Percentiles rank a stretch among this genome's conserved stretches.
phyloP scores from a whole-genome alignment of 495 filamentous ascomycete genomes.

The Hapsidospora chrysogenum region DNA sequence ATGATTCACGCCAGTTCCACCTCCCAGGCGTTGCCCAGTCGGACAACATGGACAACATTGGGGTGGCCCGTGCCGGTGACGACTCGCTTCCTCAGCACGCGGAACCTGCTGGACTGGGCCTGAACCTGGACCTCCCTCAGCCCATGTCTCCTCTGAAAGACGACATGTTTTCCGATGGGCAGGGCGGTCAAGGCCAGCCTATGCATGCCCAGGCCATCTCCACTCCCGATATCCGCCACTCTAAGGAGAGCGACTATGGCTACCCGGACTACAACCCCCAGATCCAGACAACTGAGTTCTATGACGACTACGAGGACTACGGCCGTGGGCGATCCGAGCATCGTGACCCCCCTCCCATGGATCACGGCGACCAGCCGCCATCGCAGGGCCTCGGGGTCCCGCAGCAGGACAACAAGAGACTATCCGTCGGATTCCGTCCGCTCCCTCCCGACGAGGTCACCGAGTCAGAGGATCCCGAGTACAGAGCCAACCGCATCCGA shows the following conservation, averaged over 20 bases:
- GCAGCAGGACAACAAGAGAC: conserved; percentile 47
- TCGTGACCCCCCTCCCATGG: conserved; percentile 18
- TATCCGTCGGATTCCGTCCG: conserved; percentile 85
- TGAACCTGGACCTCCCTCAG: neutral
- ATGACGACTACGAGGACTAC: neutral
- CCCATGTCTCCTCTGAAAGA: neutral
- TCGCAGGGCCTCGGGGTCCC: conserved; percentile 29
- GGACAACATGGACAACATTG: neutral
- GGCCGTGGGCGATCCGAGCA: conserved; percentile 15
- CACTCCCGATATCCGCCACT: no score
- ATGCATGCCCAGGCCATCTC: no score
- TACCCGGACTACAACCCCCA: neutral
- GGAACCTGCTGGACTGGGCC: neutral
- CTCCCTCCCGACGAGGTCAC: conserved; percentile 60
- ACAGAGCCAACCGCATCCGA: conserved; percentile 86
- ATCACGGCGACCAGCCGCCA: conserved; percentile 11
- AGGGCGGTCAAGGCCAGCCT: no score
- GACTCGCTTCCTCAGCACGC: neutral
- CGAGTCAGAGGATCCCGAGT: conserved; percentile 73
- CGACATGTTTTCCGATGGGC: no score
- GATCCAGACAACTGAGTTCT: neutral
- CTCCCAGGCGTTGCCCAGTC: neutral
- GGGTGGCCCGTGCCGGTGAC: neutral
- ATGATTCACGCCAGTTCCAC: neutral
- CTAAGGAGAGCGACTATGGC: neutral